Conservation (phyloP, 1,284 basidiomycete species). For the Crucibulum parvulum region DNA sequence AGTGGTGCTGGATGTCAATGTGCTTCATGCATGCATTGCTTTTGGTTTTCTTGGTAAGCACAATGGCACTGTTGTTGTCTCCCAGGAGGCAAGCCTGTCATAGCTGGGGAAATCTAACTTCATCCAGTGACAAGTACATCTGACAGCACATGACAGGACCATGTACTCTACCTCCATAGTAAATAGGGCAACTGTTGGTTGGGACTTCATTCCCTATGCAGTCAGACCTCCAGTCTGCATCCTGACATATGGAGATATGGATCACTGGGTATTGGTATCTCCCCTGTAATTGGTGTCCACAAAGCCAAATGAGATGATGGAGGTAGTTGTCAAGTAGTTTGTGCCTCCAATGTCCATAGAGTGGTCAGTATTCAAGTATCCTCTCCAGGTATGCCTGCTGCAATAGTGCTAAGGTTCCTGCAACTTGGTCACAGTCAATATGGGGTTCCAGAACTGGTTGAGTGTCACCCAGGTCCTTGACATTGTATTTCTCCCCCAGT, state of each 20-base stretch:
- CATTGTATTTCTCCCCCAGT: constrained; percentile 9
- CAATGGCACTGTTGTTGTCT: constrained; percentile 46
- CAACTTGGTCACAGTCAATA: constrained; percentile 7
- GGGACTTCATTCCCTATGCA: constrained; percentile 36
- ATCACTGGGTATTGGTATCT: constrained; percentile 27
- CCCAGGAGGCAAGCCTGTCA: constrained; percentile 27
- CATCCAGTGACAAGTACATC: constrained; percentile 34
- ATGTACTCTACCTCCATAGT: constrained; percentile 48
- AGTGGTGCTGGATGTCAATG: constrained; percentile 48
- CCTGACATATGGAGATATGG: constrained; percentile 36
- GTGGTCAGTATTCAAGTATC: constrained; percentile 20
- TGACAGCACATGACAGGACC: constrained; percentile 33
- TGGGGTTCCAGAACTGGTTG: constrained; percentile 6
- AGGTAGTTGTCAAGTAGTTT: background rate
- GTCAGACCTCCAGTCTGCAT: constrained; percentile 33
- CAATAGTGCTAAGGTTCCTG: constrained; percentile 3
- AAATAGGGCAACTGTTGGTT: constrained; percentile 36
- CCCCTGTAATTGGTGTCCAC: constrained; percentile 44
- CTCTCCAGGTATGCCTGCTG: constrained; percentile 14
- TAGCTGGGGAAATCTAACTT: constrained; percentile 23
- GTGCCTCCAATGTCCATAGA: constrained; percentile 7
- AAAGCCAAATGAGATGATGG: constrained; percentile 33
- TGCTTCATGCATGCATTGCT: constrained; percentile 44
- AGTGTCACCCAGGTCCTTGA: constrained; percentile 6
- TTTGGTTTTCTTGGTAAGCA: constrained; percentile 37